Percentiles rank a stretch among this genome's conserved stretches.
Conservation (phyloP, 179 eudicot species). For the Sideroxylon spinosum region DNA sequence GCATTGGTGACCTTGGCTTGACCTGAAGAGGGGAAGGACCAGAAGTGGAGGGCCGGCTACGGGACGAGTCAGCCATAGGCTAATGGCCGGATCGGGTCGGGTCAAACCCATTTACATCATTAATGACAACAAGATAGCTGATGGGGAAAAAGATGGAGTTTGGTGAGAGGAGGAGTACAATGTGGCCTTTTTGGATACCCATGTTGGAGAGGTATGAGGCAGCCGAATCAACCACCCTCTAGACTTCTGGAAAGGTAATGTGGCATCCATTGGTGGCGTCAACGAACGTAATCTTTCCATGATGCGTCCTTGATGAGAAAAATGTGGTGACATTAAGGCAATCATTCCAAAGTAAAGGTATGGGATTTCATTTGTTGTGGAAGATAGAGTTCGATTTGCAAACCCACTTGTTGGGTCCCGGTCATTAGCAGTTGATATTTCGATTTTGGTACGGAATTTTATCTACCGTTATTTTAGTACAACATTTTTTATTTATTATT, state of each 20-base stretch:
- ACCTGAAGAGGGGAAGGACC: too few species aligned
- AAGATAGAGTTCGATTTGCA: slow-evolving; percentile 29
- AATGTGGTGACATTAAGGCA: slow-evolving; percentile 30
- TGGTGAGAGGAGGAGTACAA: slow-evolving; percentile 72
- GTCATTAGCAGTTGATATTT: too few species aligned
- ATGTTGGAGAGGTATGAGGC: slow-evolving; percentile 49
- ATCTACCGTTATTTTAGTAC: too few species aligned
- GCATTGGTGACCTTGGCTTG: too few species aligned
- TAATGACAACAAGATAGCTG: slow-evolving; percentile 75
- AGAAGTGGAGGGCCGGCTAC: too few species aligned
- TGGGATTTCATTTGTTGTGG: slow-evolving; percentile 43
- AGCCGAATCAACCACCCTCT: slow-evolving; percentile 34
- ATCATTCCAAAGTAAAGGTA: slow-evolving; percentile 19
- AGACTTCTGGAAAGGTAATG: slow-evolving; percentile 32
- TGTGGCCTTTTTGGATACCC: slow-evolving; percentile 65
- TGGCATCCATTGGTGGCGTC: slow-evolving; percentile 35
- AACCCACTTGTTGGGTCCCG: slow-evolving; percentile 32
- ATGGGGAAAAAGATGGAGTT: slow-evolving; percentile 89
- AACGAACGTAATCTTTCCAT: slow-evolving; percentile 34
- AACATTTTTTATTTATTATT: too few species aligned
- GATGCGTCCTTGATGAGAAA: slow-evolving; percentile 40
- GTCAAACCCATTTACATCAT: too few species aligned
- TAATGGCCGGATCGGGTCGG: too few species aligned
- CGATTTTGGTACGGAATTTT: too few species aligned
- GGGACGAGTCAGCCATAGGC: too few species aligned